These are phyloP conservation scores for Terfezia claveryi DNA, from an alignment of 495 filamentous ascomycete genomes.

Conservation along the genomic window DNA sequence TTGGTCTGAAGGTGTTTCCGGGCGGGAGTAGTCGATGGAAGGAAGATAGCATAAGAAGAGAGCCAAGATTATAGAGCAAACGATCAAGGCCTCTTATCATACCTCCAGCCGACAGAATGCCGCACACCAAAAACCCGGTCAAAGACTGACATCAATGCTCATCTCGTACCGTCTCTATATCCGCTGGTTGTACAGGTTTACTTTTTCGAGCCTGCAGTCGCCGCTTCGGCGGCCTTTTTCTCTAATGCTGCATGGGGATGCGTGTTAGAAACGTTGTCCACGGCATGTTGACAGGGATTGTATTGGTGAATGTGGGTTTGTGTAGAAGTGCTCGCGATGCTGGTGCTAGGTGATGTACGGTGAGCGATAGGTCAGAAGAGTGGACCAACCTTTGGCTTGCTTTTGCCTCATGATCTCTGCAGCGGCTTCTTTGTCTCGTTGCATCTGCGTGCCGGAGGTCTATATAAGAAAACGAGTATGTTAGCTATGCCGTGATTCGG, in stretches of 20 bases:
- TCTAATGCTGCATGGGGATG: background rate
- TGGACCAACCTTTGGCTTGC: constrained; percentile 54
- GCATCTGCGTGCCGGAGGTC: constrained; percentile 39
- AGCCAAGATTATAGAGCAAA: no score
- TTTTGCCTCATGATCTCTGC: constrained; percentile 79
- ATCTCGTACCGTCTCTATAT: no score
- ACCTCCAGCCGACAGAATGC: no score
- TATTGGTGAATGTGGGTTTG: background rate
- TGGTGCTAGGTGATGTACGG: background rate
- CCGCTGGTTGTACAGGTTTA: no score
- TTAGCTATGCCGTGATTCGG: background rate
- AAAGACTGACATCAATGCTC: no score
- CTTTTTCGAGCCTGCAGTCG: background rate
- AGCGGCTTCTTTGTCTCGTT: constrained; percentile 48
- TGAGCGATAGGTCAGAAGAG: background rate
- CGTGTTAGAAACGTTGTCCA: background rate
- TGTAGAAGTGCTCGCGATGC: background rate
- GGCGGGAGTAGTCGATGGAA: no score
- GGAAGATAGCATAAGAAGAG: no score
- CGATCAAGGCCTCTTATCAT: no score
- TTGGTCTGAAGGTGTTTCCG: no score
- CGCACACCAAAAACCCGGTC: no score
- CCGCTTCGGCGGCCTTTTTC: background rate
- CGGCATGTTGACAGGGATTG: background rate
- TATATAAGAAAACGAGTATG: background rate